Base-by-base conservation (phyloP, 2,329 filamentous ascomycete species). In the Westerdykella sp. region DNA sequence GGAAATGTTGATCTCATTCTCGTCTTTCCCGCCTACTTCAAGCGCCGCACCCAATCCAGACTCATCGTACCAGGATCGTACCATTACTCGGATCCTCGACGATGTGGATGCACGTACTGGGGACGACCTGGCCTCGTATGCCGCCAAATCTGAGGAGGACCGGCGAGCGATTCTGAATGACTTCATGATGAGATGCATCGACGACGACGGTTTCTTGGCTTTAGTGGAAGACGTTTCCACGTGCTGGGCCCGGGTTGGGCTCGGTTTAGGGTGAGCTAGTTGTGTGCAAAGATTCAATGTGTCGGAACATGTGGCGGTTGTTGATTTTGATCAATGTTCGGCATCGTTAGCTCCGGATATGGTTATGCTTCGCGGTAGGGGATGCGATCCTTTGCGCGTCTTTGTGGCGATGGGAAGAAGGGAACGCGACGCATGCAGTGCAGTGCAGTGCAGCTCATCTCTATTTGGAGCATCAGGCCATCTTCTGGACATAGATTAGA, bases 141-240 rank as follows among this genome's bases (percentile, higher is more conserved):
- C 64, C 1, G 54, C 57, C 31, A 69, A 70, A 37, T 55, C 63
- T 18, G 59, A 63, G 13, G 68, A 73, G 15, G 56, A 62, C 28
- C 67, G 76, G 6, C 59, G 65, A 37, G 55, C 57, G 9, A 60
- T 69, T 10, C 53, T 79, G 14, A 73, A 77, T 41, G 61, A 73
- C 18, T 76, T 76, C 48, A 71, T 80, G 42, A 65, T 73, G 31
- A 65, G 68, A n/a, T 68, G 70, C 44, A 63, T 79, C 3, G 66
- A 74, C 22, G 70, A 75, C 46, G 63, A 71, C 3, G 63, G 70
- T 15, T 79, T 80, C 46, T 43, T 73, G 5, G 69, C 66, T 14
- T 57, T 79, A n/a, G 73, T 73, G 40, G 65, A 73, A 46, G 74
- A 78, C 55, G 66, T 75, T 37, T 70, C 72, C 40, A 62, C 62